These are phyloP conservation scores for Hemisphaericaspora xylanilytica DNA, from an alignment of 1,139 yeast genomes.

Conservation along the genomic window DNA sequence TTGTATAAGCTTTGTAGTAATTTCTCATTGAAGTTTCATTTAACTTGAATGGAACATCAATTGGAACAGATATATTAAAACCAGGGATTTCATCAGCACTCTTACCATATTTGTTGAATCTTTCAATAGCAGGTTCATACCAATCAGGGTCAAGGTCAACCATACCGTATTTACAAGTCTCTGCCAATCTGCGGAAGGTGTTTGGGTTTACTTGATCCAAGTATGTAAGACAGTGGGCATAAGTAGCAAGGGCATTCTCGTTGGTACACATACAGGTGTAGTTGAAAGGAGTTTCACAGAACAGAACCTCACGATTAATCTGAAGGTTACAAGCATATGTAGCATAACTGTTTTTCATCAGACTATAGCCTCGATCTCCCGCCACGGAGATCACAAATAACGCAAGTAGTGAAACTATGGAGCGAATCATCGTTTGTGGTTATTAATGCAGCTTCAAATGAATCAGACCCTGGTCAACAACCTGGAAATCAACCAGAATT, in stretches of 20 bases:
- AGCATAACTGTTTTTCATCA: slow-evolving; percentile 6
- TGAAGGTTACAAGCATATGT: slow-evolving; percentile 18
- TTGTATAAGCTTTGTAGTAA: slow-evolving; percentile 21
- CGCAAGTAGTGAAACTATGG: background rate
- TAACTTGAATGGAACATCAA: slow-evolving; percentile 24
- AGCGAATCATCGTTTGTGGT: background rate
- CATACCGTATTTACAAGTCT: slow-evolving; percentile 15
- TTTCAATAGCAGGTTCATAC: slow-evolving; percentile 17
- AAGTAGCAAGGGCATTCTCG: slow-evolving; percentile 16
- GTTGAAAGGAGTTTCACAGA: slow-evolving; percentile 2
- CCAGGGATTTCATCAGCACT: slow-evolving; percentile 19
- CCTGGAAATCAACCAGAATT: too few species aligned
- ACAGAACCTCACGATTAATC: slow-evolving; percentile 8
- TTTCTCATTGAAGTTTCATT: slow-evolving; percentile 13
- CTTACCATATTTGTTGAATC: slow-evolving; percentile 20
- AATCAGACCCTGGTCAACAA: too few species aligned
- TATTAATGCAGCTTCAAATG: too few species aligned
- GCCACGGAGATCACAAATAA: background rate
- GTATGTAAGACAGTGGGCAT: slow-evolving; percentile 17
- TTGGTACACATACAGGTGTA: slow-evolving; percentile 14
- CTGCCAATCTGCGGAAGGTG: slow-evolving; percentile 3
- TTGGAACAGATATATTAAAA: slow-evolving; percentile 20
- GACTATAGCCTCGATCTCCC: background rate
- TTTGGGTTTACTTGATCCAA: slow-evolving; percentile 2
- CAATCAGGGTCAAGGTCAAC: slow-evolving; percentile 17